A percentile compares a stretch with the other conserved stretches of the same genome.
Evolutionary conservation across 495 filamentous ascomycete genomes (phyloP).

Genomic region (Lichina pygmaea): DNA sequence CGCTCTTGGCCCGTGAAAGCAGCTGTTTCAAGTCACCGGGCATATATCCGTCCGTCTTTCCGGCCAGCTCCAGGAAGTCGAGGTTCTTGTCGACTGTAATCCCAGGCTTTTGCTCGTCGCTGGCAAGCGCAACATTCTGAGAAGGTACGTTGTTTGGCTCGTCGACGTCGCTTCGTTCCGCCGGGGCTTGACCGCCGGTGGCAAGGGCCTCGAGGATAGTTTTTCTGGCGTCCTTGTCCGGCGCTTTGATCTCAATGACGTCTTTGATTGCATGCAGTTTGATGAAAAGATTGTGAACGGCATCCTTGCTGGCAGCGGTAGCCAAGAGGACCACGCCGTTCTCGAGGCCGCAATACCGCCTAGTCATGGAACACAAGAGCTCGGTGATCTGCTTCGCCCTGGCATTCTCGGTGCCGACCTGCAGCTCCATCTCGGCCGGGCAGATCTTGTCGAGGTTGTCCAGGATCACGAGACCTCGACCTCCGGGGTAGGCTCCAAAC

Average conservation of each 20-base stretch:
- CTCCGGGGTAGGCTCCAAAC: constrained; percentile 70
- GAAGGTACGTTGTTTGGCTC: not conserved
- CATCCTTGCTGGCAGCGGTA: constrained; percentile 83
- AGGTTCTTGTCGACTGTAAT: constrained; percentile 47
- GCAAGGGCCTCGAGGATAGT: constrained; percentile 52
- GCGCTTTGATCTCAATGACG: constrained; percentile 62
- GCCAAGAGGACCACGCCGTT: constrained; percentile 64
- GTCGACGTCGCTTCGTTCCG: constrained; percentile 17
- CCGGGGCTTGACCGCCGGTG: constrained; percentile 3
- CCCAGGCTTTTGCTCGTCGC: constrained; percentile 18
- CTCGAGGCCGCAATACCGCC: constrained; percentile 48
- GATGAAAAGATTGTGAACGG: constrained; percentile 51
- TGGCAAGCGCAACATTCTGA: constrained; percentile 8
- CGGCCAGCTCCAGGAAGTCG: constrained; percentile 77
- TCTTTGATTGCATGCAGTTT: constrained; percentile 60
- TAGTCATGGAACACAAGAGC: constrained; percentile 52
- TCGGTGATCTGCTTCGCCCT: constrained; percentile 84
- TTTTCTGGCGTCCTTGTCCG: constrained; percentile 73
- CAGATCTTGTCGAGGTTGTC: constrained; percentile 87
- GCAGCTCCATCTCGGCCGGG: constrained; percentile 72
- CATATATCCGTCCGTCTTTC: constrained; percentile 91
- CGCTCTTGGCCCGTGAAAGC: constrained; percentile 65
- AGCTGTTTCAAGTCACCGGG: constrained; percentile 75
- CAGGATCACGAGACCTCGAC: constrained; percentile 55
- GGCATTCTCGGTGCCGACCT: constrained; percentile 74